These are phyloP conservation scores for Cicer judaicum DNA, from an alignment of 306 rosid species.

Conservation along the genomic window DNA sequence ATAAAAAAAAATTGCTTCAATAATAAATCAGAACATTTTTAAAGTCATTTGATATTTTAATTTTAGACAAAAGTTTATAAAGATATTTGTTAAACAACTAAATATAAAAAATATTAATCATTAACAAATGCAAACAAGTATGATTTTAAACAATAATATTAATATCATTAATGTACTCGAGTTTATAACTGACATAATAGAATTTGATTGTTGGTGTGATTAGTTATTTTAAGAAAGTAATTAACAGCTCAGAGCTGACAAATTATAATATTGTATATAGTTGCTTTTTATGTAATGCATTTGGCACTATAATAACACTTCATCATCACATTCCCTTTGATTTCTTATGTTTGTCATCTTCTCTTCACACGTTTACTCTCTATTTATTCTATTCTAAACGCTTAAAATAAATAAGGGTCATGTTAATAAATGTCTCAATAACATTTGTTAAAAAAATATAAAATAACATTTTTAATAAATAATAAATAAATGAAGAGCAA, in stretches of 20 bases:
- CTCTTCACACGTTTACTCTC: background rate
- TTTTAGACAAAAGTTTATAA: too few relatives aligned
- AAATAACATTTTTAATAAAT: too few relatives aligned
- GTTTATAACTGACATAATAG: background rate
- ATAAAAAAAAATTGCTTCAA: too few relatives aligned
- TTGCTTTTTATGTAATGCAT: constrained; percentile 33
- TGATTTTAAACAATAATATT: too few relatives aligned
- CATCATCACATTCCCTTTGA: constrained; percentile 39
- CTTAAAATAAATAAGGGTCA: background rate
- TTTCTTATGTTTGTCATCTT: constrained; percentile 30
- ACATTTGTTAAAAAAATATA: too few relatives aligned
- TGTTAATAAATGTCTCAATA: too few relatives aligned
- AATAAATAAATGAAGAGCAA: background rate
- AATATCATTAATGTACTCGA: too few relatives aligned
- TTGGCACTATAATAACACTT: background rate
- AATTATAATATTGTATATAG: background rate
- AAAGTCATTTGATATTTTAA: too few relatives aligned
- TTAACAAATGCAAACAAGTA: too few relatives aligned
- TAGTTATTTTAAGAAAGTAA: constrained; percentile 44
- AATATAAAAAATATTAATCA: too few relatives aligned
- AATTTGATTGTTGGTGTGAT: constrained; percentile 10
- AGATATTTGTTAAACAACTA: too few relatives aligned
- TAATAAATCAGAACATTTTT: too few relatives aligned
- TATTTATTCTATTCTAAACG: background rate
- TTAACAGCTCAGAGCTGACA: constrained; percentile 39